Conservation (phyloP, 345 rosid genomes). For the Capsella bursapastoris region DNA sequence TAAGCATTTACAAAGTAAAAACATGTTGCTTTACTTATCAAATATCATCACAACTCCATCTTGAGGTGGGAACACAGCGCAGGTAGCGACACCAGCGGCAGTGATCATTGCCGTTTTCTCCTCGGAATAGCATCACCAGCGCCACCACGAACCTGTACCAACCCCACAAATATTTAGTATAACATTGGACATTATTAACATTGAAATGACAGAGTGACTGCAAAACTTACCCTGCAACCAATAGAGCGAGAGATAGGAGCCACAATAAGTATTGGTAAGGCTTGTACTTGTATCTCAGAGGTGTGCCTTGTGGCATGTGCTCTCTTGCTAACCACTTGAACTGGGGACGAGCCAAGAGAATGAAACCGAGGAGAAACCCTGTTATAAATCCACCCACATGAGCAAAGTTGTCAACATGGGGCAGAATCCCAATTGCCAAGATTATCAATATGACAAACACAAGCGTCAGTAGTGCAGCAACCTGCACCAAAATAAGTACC, state of each 20-base stretch:
- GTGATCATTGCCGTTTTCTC: slow-evolving; percentile 63
- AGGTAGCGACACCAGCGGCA: slow-evolving; percentile 94
- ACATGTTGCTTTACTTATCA: slow-evolving; percentile 22
- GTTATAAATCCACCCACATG: slow-evolving; percentile 90
- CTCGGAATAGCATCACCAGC: slow-evolving; percentile 68
- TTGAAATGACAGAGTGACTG: not conserved
- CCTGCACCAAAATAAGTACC: slow-evolving; percentile 42
- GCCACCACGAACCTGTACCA: slow-evolving; percentile 61
- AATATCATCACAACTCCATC: slow-evolving; percentile 65
- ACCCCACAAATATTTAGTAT: too few species aligned
- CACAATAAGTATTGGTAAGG: slow-evolving; percentile 70
- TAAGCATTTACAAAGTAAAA: slow-evolving; percentile 32
- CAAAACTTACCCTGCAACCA: slow-evolving; percentile 64
- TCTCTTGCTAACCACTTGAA: slow-evolving; percentile 66
- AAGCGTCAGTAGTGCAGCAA: slow-evolving; percentile 84
- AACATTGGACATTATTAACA: not conserved
- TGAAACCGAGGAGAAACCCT: slow-evolving; percentile 86
- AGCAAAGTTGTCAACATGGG: slow-evolving; percentile 90
- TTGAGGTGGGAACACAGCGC: slow-evolving; percentile 77
- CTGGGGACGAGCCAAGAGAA: slow-evolving; percentile 84
- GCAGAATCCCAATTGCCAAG: slow-evolving; percentile 81
- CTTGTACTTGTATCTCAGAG: slow-evolving; percentile 66
- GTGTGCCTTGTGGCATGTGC: slow-evolving; percentile 53
- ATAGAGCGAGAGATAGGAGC: slow-evolving; percentile 57
- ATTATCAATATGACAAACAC: slow-evolving; percentile 68